Percentiles rank a stretch among this genome's conserved stretches.
phyloP scores from a whole-genome alignment of 257 asterid species.

The Petunia secreta region DNA sequence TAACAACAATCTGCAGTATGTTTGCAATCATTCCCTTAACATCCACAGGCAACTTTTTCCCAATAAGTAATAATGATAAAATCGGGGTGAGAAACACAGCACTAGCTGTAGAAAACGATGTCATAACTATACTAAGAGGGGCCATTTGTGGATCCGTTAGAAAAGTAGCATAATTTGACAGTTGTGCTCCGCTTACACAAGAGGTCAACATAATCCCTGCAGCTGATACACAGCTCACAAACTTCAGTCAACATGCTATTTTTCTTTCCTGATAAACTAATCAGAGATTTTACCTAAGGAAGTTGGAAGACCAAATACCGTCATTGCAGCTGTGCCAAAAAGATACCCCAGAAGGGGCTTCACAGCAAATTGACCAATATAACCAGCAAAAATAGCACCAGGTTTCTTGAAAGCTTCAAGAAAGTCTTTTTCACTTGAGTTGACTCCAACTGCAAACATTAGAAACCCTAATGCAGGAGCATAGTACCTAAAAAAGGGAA shows the following conservation, averaged over 20 bases:
- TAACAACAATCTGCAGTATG: conserved; percentile 87
- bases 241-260: conserved; percentile 31
- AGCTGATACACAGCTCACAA: conserved; percentile 53
- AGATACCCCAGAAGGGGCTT: conserved; percentile 92
- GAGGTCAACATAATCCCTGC: conserved; percentile 93
- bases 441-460: conserved; percentile 98
- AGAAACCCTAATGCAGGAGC: conserved; percentile 97
- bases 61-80: conserved; percentile 82
- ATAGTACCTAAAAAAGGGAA: conserved; percentile 67
- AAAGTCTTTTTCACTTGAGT: conserved; percentile 92
- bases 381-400: conserved; percentile 70
- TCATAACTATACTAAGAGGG: conserved; percentile 98
- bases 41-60: conserved; percentile 85
- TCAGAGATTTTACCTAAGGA: conserved; percentile 58
- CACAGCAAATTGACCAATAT: conserved; percentile 77
- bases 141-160: conserved; percentile 93
- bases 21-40: conserved; percentile 92
- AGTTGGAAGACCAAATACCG: conserved; percentile 72
- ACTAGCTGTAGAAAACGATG: conserved; percentile 88
- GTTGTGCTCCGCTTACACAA: conserved; percentile 98
- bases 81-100: conserved; percentile 87
- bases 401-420: conserved; percentile 89
- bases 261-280: background rate
- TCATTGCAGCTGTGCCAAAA: conserved; percentile 71
- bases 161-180: conserved; percentile 92